Base-by-base conservation (phyloP, 495 filamentous ascomycete genomes). In the Aspergillus heteromorphus region DNA sequence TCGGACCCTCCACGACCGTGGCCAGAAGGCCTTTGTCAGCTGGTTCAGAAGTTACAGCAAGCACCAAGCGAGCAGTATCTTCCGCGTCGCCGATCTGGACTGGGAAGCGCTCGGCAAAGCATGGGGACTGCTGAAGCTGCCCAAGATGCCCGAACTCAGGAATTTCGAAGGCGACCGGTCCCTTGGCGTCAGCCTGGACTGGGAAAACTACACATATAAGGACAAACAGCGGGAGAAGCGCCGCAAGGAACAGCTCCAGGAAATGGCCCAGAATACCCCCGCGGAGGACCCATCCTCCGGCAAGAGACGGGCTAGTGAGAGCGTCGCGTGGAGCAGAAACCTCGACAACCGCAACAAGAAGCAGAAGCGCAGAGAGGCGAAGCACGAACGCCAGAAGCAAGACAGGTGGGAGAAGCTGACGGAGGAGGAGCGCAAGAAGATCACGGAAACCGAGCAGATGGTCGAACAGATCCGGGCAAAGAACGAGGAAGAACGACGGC, bases 131-230 rank as follows among this genome's bases (percentile, higher is more conserved):
- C 73, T 97, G 36, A 85, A 82, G 53, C 76, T 97, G 47, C 93
- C 93, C 38, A 92, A 88, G 67, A 98, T 98, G 93, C 93, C 95
- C 0, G 93, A 98, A 65, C 67, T 92, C 51, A 85, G 83, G 56
- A 80, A 65, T 16, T 90, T 85, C 64, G 72, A 80, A 0, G 84
- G 84, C 30, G 85, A 89, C 60, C 73, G 79, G 34, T 76, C 74
- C 0, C 69, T 90, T 7, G 87, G 87, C 8, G 67, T 87, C 3
- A 65, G 74, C 0, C 53, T 89, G 5, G 80, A 91, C 56, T 82
- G 80, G 71, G 66, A 79, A 6, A 72, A 57, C 2, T 83, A 85
- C 59, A 75, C 83, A 1, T 97, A 95, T 70, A 83, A 84, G 51
- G 92, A 97, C 57, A 88, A 87, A 61, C 72, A 74, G 25, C 77